These are phyloP conservation scores for Capronia americana DNA, from an alignment of 2,329 filamentous ascomycete species.

Conservation along the genomic window DNA sequence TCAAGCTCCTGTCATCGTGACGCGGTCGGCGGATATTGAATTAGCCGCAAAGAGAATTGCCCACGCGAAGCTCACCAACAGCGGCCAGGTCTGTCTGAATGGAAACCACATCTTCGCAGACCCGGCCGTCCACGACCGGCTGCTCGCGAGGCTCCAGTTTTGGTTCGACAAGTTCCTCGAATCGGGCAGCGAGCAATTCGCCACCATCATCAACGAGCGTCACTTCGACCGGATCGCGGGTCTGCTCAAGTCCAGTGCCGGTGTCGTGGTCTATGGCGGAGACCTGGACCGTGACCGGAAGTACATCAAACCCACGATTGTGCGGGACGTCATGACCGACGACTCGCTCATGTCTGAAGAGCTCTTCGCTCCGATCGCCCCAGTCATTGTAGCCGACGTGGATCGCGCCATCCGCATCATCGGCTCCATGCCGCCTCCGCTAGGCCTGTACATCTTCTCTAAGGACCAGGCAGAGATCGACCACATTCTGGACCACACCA, in stretches of 20 bases:
- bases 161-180: conserved; percentile 46
- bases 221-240: conserved; percentile 51
- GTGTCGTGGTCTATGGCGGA: conserved; percentile 49
- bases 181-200: conserved; percentile 40
- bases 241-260: conserved; percentile 48
- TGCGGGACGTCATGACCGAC: conserved; percentile 44
- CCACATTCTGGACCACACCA: conserved; percentile 45
- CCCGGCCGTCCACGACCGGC: conserved; percentile 47
- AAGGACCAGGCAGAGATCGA: conserved; percentile 46
- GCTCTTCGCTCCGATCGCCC: conserved; percentile 54
- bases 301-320: conserved; percentile 49
- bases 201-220: conserved; percentile 52
- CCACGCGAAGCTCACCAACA: conserved; percentile 52
- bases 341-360: conserved; percentile 55
- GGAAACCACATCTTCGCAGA: conserved; percentile 56
- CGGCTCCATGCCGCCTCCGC: conserved; percentile 44
- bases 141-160: conserved; percentile 46
- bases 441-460: conserved; percentile 54
- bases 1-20: conserved; percentile 54
- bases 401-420: conserved; percentile 43
- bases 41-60: conserved; percentile 50
- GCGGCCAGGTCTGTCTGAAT: conserved; percentile 52
- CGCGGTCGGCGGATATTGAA: conserved; percentile 48
- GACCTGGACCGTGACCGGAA: conserved; percentile 42
- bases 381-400: conserved; percentile 45